phyloP scores from a whole-genome alignment of 1,139 yeast genomes.

The Pneumocystis jirovecii region DNA sequence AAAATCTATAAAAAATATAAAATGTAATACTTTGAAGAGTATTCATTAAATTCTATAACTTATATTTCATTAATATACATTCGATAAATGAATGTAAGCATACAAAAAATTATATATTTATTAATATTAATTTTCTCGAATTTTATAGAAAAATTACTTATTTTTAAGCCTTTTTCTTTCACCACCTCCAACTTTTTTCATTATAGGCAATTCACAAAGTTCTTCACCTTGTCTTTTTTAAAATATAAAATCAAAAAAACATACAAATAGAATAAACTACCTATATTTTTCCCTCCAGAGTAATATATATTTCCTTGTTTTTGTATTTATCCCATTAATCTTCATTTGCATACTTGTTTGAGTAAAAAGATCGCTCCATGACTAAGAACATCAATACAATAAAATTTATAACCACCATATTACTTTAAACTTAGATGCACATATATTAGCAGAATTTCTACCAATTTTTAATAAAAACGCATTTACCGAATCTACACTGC shows the following conservation, averaged over 20 bases:
- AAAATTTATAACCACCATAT: background rate
- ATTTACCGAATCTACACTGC: background rate
- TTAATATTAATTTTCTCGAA: background rate
- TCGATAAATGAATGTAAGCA: background rate
- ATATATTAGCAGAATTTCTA: slow-evolving; percentile 1
- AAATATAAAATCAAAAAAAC: background rate
- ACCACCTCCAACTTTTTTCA: slow-evolving; percentile 5
- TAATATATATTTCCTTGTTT: slow-evolving; percentile 3
- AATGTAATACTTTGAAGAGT: background rate
- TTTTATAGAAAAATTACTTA: background rate
- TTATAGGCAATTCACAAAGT: slow-evolving; percentile 1
- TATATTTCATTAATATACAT: background rate
- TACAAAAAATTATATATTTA: background rate
- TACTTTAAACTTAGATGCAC: slow-evolving; percentile 2
- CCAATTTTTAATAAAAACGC: slow-evolving; percentile 4
- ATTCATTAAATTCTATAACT: background rate
- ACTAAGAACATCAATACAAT: background rate
- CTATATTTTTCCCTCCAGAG: slow-evolving; percentile 5
- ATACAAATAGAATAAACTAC: background rate
- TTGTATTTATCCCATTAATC: slow-evolving; percentile 8
- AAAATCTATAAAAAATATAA: background rate
- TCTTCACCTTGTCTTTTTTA: slow-evolving; percentile 3
- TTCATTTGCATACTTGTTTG: slow-evolving; percentile 3
- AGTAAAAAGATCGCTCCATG: slow-evolving; percentile 6
- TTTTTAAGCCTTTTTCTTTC: background rate